A percentile compares a stretch with the other conserved stretches of the same genome.
phyloP scores from a whole-genome alignment of 192 early-diverging fungal species.

The Oehlia diaphana region DNA sequence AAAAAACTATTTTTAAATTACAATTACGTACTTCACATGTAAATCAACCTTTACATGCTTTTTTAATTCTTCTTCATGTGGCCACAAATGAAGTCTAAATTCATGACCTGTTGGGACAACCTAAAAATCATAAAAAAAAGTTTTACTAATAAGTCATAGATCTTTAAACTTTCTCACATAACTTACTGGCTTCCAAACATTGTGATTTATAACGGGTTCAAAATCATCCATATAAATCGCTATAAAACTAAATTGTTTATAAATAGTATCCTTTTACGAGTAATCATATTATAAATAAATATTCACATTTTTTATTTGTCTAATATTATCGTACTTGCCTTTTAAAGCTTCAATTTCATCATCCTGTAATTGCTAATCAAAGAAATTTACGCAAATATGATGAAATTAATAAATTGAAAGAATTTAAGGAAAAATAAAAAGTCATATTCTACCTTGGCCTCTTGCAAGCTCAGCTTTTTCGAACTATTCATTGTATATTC shows the following conservation, averaged over 20 bases:
- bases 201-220: conserved; percentile 42
- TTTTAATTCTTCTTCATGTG: conserved; percentile 47
- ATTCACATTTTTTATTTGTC: conserved; percentile 39
- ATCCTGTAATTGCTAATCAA: conserved; percentile 54
- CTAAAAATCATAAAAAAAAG: conserved; percentile 18
- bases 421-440: not conserved
- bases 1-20: not conserved
- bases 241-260: conserved; percentile 8
- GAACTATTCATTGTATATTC: not conserved
- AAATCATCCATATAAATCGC: conserved; percentile 68
- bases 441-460: not conserved
- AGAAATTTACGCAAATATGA: not conserved
- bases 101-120: conserved; percentile 47
- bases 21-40: conserved; percentile 47
- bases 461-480: not conserved
- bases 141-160: not conserved
- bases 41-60: conserved; percentile 50
- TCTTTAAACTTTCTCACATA: not conserved
- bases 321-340: conserved; percentile 35
- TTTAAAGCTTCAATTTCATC: conserved; percentile 72
- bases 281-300: not conserved
- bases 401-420: not conserved
- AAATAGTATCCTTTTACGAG: not conserved
- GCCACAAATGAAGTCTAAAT: conserved; percentile 52
- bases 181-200: conserved; percentile 53